Conservation (phyloP, 2,329 filamentous ascomycete genomes). For the Aureobasidium subglaciale region DNA sequence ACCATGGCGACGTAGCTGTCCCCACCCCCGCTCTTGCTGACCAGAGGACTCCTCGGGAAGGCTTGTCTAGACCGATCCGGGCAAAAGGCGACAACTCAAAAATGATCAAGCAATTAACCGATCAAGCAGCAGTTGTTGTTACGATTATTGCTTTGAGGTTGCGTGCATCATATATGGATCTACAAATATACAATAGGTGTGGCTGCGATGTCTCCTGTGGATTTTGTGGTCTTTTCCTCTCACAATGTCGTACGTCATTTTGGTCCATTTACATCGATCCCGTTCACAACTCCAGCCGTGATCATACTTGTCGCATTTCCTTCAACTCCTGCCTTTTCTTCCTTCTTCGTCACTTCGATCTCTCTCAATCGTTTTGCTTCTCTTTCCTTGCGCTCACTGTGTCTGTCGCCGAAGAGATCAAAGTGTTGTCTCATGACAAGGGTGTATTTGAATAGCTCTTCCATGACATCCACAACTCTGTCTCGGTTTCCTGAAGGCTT, state of each 20-base stretch:
- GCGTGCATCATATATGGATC: too few relatives aligned
- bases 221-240: too few relatives aligned
- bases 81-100: too few relatives aligned
- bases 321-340: not conserved
- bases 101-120: too few relatives aligned
- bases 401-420: constrained; percentile 55
- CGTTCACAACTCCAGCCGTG: not conserved
- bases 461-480: constrained; percentile 59
- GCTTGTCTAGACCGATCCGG: too few relatives aligned
- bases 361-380: constrained; percentile 20
- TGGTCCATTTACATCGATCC: not conserved
- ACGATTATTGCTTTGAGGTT: too few relatives aligned
- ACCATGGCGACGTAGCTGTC: too few relatives aligned
- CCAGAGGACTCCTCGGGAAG: too few relatives aligned
- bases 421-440: constrained; percentile 57
- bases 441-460: constrained; percentile 64
- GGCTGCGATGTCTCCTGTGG: too few relatives aligned
- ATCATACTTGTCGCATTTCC: constrained; percentile 2
- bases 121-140: too few relatives aligned
- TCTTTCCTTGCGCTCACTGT: constrained; percentile 50
- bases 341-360: not conserved
- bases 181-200: too few relatives aligned
- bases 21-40: too few relatives aligned
- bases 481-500: constrained; percentile 52
- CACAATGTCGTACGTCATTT: not conserved